Base-by-base conservation (phyloP, 2,329 filamentous ascomycete species). In the Endoconidiophora laricicola region DNA sequence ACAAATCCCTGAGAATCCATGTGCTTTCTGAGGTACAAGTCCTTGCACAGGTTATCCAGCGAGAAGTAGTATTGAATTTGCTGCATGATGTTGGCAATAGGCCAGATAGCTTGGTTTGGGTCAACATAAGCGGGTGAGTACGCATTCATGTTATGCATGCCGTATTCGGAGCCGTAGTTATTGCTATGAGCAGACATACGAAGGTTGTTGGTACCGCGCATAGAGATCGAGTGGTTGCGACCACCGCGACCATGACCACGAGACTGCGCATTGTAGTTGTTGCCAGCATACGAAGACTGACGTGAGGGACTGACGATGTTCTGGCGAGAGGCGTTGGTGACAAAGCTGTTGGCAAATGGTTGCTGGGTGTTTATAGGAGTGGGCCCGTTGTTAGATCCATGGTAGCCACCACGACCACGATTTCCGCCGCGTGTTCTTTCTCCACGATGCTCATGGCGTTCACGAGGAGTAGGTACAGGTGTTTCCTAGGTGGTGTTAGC, bases 1-100 rank as follows among this genome's bases (percentile, higher is more conserved):
- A 95, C 88, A 60, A 88, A 96, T 16, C 91, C 91, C 63, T 96
- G 85, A 1, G 83, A 85, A 61, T 98, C 90, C 91, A 98, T 96
- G 58, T 88, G 81, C 59, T 78, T 80, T 52, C 91, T 81, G 53
- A 98, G 72, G 64, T 79, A 96, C 60, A 85, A 73, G 60, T 98
- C 91, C 66, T 94, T 95, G 72, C 86, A 84, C 46, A 96, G 73
- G 62, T 98, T 98, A 60, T 95, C 85, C 24, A 94, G 76, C 0
- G 90, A 96, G 66, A 98, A 94, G 66, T 98, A 98, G 69, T 95
- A 98, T 60, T 94, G 86, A 37, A 87, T 74, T 60, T 74, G 68
- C 56, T 61, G 62, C 49, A 66, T 70, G 45, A 77, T 61, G 14
- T 47, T 62, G 33, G 16, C 29, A 69, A 74, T 68, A 76, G 61